Evolutionary conservation across 169 alveolate genomes (phyloP).

Genomic region (Plasmodium billcollinsi): DNA sequence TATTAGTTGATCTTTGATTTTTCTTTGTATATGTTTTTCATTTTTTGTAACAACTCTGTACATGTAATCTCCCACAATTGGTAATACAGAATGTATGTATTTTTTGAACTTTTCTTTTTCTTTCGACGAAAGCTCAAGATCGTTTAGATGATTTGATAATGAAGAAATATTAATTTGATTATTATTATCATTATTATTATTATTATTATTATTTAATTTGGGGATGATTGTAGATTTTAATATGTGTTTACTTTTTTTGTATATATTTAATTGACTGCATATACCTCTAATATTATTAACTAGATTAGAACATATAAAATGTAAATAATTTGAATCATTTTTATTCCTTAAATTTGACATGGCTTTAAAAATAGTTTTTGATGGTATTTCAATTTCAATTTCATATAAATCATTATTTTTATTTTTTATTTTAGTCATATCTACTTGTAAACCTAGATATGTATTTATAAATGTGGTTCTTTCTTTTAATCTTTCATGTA

Average conservation of each 20-base stretch:
- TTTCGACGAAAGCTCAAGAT: not conserved
- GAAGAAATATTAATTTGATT: not conserved
- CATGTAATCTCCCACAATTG: slow-evolving; percentile 69
- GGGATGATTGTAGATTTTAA: not conserved
- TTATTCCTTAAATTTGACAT: slow-evolving; percentile 63
- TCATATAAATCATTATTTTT: slow-evolving; percentile 52
- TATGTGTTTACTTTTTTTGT: slow-evolving; percentile 22
- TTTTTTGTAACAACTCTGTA: slow-evolving; percentile 66
- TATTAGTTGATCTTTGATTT: slow-evolving; percentile 1
- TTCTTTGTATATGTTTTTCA: slow-evolving; percentile 25
- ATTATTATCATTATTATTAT: not conserved
- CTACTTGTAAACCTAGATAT: slow-evolving; percentile 59
- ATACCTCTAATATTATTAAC: slow-evolving; percentile 64
- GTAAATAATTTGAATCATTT: slow-evolving; percentile 74
- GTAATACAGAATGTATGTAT: slow-evolving; percentile 42
- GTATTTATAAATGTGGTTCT: slow-evolving; percentile 63
- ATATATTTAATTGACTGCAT: slow-evolving; percentile 30
- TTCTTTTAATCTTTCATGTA: slow-evolving; percentile 64
- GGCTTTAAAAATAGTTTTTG: slow-evolving; percentile 68
- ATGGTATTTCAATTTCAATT: slow-evolving; percentile 70
- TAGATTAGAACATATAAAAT: slow-evolving; percentile 69
- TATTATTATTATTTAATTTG: not conserved
- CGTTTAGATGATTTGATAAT: not conserved
- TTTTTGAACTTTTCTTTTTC: slow-evolving; percentile 47
- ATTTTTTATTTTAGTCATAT: slow-evolving; percentile 55